Conservation (phyloP, 805 yeast genomes). For the Sugiyamaella smithiae region DNA sequence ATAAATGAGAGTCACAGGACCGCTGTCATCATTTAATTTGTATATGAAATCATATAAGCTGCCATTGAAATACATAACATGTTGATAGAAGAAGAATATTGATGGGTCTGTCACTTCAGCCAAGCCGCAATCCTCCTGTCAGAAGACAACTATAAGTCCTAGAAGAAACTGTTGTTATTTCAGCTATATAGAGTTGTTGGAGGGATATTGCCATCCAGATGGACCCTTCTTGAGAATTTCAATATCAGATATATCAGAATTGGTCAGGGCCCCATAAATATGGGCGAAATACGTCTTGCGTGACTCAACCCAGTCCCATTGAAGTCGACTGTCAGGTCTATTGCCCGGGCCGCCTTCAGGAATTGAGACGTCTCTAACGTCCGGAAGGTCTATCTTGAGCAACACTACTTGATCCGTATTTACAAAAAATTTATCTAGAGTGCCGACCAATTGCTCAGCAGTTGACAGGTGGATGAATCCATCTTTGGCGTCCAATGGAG, state of each 20-base stretch:
- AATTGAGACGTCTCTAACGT: constrained; percentile 15
- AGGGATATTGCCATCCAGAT: constrained; percentile 7
- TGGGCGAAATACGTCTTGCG: constrained; percentile 27
- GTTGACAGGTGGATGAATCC: constrained; percentile 32
- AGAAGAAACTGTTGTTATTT: no score
- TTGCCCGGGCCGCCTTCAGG: constrained; percentile 27
- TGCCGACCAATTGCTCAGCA: constrained; percentile 24
- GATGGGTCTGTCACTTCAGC: background rate
- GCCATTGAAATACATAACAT: constrained; percentile 1
- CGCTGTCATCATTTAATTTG: background rate
- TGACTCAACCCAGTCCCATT: constrained; percentile 29
- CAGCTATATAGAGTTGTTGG: no score
- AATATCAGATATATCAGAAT: constrained; percentile 23
- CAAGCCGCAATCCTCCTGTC: background rate
- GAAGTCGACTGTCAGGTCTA: constrained; percentile 21
- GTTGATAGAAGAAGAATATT: background rate
- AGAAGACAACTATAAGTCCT: no score
- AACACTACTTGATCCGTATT: constrained; percentile 20
- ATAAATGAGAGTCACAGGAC: constrained; percentile 6
- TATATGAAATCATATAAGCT: background rate
- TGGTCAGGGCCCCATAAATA: constrained; percentile 27
- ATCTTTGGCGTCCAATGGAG: constrained; percentile 28
- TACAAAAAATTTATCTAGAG: constrained; percentile 24
- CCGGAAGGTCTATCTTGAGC: constrained; percentile 26
- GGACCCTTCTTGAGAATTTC: constrained; percentile 10